These are phyloP conservation scores for Cytospora paraplurivora DNA, from an alignment of 2,329 filamentous ascomycete genomes.

Conservation along the genomic window DNA sequence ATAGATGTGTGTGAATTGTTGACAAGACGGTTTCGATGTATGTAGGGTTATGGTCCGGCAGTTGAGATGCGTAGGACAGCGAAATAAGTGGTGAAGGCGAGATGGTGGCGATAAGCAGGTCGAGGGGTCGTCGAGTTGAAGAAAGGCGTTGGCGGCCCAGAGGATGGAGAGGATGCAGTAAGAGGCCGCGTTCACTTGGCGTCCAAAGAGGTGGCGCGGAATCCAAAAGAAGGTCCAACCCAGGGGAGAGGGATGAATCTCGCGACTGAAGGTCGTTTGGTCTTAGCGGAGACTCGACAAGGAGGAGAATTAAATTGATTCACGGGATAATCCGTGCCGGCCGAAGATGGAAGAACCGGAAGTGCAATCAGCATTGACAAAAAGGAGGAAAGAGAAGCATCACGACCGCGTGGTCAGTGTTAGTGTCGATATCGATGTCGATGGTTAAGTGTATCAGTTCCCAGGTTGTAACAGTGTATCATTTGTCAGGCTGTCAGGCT, in stretches of 20 bases:
- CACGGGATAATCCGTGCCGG: not conserved
- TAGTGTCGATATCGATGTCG: not conserved
- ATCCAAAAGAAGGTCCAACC: not conserved
- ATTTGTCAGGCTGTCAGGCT: not conserved
- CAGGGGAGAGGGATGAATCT: constrained; percentile 24
- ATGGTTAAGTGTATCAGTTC: not conserved
- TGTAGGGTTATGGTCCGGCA: too few species aligned
- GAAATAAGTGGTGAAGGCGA: not conserved
- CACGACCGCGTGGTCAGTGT: constrained; percentile 1
- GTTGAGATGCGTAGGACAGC: too few species aligned
- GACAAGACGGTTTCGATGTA: too few species aligned
- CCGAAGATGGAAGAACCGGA: not conserved
- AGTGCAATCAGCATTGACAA: not conserved
- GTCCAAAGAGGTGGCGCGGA: not conserved
- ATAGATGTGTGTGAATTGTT: too few species aligned
- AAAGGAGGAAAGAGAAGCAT: not conserved
- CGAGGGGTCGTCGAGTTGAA: not conserved
- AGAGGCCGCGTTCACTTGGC: constrained; percentile 1
- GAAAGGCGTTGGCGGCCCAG: not conserved
- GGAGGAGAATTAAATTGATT: not conserved
- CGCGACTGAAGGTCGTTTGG: constrained; percentile 20
- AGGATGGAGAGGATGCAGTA: not conserved
- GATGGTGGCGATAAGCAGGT: constrained; percentile 6
- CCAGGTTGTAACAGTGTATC: not conserved
- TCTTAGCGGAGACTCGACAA: constrained; percentile 16